A percentile compares a stretch with the other conserved stretches of the same genome.
Conservation (phyloP, 2,329 filamentous ascomycete genomes). For the Cytospora chrysosperma region DNA sequence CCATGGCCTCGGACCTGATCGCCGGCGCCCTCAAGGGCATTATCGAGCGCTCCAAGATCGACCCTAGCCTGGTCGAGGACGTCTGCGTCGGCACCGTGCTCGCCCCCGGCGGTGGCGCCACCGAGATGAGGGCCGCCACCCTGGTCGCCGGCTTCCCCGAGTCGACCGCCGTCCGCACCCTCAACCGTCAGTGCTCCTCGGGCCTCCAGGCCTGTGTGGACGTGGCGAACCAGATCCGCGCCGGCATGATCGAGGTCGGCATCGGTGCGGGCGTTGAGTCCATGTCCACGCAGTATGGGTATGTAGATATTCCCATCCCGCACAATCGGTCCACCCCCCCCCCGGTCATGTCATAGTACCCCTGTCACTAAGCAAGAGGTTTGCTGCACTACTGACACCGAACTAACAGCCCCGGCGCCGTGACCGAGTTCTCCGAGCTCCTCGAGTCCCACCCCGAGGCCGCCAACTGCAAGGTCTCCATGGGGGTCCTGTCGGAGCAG, state of each 20-base stretch:
- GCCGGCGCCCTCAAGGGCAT: constrained; percentile 79
- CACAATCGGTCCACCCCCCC: no score
- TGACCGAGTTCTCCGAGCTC: constrained; percentile 88
- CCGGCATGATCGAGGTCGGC: constrained; percentile 93
- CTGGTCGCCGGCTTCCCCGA: constrained; percentile 90
- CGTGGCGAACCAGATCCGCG: constrained; percentile 86
- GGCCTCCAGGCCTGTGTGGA: constrained; percentile 92
- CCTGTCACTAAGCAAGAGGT: no score
- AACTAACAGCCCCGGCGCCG: constrained; percentile 74
- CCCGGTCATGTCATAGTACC: no score
- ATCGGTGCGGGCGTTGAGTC: constrained; percentile 94
- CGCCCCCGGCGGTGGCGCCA: constrained; percentile 88
- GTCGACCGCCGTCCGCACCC: constrained; percentile 75
- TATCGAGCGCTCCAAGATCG: constrained; percentile 81
- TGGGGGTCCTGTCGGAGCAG: constrained; percentile 89
- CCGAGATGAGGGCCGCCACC: constrained; percentile 91
- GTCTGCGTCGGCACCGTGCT: constrained; percentile 90
- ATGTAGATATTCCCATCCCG: no score
- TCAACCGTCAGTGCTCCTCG: constrained; percentile 94
- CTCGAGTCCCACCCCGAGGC: constrained; percentile 79
- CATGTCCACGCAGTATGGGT: constrained; percentile 93
- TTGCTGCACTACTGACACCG: no score
- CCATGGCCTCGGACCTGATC: constrained; percentile 80
- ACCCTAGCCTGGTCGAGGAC: constrained; percentile 86
- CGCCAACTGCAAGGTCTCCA: constrained; percentile 95